Conservation (phyloP, 23 red algal species). For the Porphyridium purpureum region DNA sequence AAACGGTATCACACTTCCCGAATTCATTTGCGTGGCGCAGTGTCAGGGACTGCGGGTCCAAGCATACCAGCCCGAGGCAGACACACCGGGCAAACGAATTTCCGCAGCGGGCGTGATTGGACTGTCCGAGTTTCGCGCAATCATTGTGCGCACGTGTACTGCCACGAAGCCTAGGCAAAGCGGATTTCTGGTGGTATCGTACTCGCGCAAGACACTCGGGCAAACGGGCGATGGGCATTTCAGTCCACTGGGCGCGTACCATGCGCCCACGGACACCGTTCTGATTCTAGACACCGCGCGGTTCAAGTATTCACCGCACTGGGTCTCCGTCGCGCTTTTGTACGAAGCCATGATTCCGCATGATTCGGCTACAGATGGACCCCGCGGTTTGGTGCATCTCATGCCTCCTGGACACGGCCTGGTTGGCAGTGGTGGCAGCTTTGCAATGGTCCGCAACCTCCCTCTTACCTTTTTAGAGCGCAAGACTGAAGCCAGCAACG, state of each 20-base stretch:
- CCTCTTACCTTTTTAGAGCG: too few species aligned
- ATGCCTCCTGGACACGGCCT: too few species aligned
- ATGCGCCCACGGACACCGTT: conserved; percentile 27
- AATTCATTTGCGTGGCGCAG: conserved; percentile 30
- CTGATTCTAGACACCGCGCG: conserved; percentile 63
- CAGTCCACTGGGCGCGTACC: conserved; percentile 57
- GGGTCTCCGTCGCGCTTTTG: conserved; percentile 14
- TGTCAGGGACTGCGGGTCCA: conserved; percentile 39
- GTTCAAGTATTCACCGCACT: conserved; percentile 81
- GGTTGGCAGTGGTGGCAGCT: too few species aligned
- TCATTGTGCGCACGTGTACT: neutral
- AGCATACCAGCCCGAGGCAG: conserved; percentile 3
- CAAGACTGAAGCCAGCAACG: too few species aligned
- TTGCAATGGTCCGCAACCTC: too few species aligned
- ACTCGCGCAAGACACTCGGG: conserved; percentile 22
- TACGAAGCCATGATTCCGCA: neutral
- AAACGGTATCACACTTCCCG: conserved; percentile 34
- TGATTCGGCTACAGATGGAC: neutral
- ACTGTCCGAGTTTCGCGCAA: neutral
- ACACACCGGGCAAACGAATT: neutral
- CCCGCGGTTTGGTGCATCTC: neutral
- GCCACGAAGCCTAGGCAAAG: too few species aligned
- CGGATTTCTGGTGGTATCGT: conserved; percentile 31
- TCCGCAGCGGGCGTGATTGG: neutral
- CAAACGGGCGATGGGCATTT: conserved; percentile 76